Percentiles rank a stretch among this genome's conserved stretches.
phyloP scores from a whole-genome alignment of 805 yeast species.

The Myxozyma udenii region DNA sequence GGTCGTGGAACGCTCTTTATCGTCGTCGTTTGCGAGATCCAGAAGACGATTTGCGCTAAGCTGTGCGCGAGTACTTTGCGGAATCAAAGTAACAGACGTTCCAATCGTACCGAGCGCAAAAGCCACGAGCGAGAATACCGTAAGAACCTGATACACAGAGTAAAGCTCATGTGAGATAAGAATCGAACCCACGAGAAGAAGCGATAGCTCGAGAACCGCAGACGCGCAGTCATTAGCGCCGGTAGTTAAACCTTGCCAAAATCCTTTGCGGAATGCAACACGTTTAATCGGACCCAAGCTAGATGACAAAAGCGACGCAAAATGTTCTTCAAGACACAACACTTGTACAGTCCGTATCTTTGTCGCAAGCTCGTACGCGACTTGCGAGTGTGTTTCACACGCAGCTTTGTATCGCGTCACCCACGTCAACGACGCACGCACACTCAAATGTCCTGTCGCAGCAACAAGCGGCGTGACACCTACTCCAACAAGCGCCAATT shows the following conservation, averaged over 20 bases:
- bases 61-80: constrained; percentile 76
- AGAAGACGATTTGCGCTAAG: constrained; percentile 32
- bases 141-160: constrained; percentile 55
- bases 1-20: constrained; percentile 1
- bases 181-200: constrained; percentile 76
- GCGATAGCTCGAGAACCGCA: constrained; percentile 54
- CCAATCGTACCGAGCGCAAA: constrained; percentile 70
- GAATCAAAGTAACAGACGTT: constrained; percentile 60
- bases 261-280: constrained; percentile 32
- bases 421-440: constrained; percentile 48
- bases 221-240: constrained; percentile 45
- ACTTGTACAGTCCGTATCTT: constrained; percentile 59
- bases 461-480: constrained; percentile 67
- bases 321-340: constrained; percentile 51
- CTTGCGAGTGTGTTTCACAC: constrained; percentile 54
- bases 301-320: constrained; percentile 42
- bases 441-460: constrained; percentile 51
- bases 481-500: constrained; percentile 74
- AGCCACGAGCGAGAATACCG: constrained; percentile 66
- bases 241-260: constrained; percentile 24
- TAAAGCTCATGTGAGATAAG: constrained; percentile 63
- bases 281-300: constrained; percentile 7
- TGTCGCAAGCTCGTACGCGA: constrained; percentile 37
- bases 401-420: constrained; percentile 61
- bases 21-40: constrained; percentile 14